phyloP scores from a whole-genome alignment of 768 basidiomycete genomes.

The Pleurotus sapidus region DNA sequence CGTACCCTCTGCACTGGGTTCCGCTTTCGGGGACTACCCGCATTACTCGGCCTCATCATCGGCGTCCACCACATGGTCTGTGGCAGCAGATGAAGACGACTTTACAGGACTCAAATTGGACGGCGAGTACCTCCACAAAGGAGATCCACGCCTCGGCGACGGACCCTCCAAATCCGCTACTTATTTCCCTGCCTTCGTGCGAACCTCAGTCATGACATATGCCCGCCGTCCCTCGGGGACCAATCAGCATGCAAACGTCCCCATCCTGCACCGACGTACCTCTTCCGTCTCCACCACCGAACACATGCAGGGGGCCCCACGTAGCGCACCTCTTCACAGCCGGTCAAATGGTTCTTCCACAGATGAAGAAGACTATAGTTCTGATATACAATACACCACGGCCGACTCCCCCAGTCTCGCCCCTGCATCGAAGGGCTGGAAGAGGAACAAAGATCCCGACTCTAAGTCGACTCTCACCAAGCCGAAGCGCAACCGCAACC shows the following conservation, averaged over 20 bases:
- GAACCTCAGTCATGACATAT: constrained; percentile 53
- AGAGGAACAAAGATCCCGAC: constrained; percentile 20
- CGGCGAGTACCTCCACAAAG: constrained; percentile 38
- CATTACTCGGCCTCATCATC: constrained; percentile 64
- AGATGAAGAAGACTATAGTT: constrained; percentile 41
- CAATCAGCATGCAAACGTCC: constrained; percentile 62
- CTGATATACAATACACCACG: constrained; percentile 33
- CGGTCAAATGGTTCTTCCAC: constrained; percentile 31
- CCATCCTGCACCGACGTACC: constrained; percentile 51
- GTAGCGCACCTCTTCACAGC: constrained; percentile 39
- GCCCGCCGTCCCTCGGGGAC: constrained; percentile 70
- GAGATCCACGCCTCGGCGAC: constrained; percentile 39
- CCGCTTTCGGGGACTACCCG: constrained; percentile 46
- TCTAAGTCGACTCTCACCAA: constrained; percentile 24
- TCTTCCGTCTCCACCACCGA: constrained; percentile 40
- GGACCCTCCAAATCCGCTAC: constrained; percentile 39
- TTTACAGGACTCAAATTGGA: constrained; percentile 31
- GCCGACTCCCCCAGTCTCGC: not conserved
- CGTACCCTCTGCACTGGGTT: constrained; percentile 63
- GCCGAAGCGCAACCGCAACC: constrained; percentile 55
- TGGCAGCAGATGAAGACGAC: constrained; percentile 63
- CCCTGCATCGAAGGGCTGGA: constrained; percentile 13
- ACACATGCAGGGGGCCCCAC: constrained; percentile 36
- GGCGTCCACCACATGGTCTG: constrained; percentile 63
- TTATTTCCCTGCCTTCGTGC: constrained; percentile 27